phyloP scores from a whole-genome alignment of 2,329 filamentous ascomycete species.

The Cyanodermella asteris region DNA sequence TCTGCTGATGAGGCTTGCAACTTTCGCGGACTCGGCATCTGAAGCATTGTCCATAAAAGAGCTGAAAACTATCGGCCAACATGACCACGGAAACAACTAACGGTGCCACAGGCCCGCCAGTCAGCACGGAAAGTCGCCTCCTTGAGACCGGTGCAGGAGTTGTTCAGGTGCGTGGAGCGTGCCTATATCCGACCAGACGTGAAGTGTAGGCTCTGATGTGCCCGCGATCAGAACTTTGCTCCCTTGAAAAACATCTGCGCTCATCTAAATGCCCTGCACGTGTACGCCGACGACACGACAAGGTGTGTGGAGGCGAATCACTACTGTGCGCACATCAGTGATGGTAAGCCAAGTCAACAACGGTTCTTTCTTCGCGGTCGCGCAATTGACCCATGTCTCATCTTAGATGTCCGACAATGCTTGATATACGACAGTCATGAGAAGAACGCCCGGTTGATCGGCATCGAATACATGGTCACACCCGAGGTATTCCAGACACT shows the following conservation, averaged over 20 bases:
- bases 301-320: conserved; percentile 60
- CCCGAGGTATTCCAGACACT: conserved; percentile 45
- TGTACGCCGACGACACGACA: conserved; percentile 50
- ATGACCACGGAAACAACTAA: conserved; percentile 6
- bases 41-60: too few species aligned
- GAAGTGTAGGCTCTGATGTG: too few species aligned
- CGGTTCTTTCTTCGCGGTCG: neutral
- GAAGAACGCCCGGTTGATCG: conserved; percentile 50
- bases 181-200: too few species aligned
- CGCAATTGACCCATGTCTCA: conserved; percentile 1
- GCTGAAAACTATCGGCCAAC: too few species aligned
- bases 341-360: conserved; percentile 18
- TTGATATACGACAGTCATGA: conserved; percentile 57
- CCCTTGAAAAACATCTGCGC: conserved; percentile 58
- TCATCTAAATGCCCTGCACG: conserved; percentile 71
- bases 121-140: conserved; percentile 15
- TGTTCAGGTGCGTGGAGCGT: conserved; percentile 8
- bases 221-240: conserved; percentile 33
- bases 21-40: too few species aligned
- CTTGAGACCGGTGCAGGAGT: conserved; percentile 16
- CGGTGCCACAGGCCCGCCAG: conserved; percentile 13
- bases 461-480: conserved; percentile 74
- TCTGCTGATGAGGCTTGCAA: too few species aligned
- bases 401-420: conserved; percentile 54
- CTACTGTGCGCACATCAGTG: conserved; percentile 59